Base-by-base conservation (phyloP, 2,329 filamentous ascomycete species). In the Aspergillus japonicus region DNA sequence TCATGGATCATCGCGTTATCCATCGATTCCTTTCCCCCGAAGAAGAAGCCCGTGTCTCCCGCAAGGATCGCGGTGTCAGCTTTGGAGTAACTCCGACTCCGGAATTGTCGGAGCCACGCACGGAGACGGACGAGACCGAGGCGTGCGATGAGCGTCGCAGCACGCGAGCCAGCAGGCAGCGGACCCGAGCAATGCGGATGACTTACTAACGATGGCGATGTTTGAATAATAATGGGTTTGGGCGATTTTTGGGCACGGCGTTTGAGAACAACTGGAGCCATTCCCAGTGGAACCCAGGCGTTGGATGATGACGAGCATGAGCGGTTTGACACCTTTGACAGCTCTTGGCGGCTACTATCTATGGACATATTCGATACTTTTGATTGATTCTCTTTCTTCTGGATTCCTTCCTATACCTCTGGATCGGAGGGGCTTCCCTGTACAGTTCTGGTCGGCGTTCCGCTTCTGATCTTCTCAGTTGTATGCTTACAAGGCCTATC, bases 1-100 rank as follows among this genome's bases (percentile, higher is more conserved):
- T 96, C 0, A 82, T 95, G 61, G 94, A 98, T 71, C 93, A 97
- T 71, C 83, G 94, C n/a, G 88, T 84, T 0, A 84, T 98, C 3
- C 90, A 97, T 74, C 89, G 94, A 0, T 97, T 96, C 69, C 78
- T 97, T 5, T 84, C 87, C 24, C 81, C 86, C 0, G 84, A 88
- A 2, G 88, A 92, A 57, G 91, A 94, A 81, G 68, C 71, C 0
- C 69, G 70, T 31, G 60, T 77, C 48, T 72, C 71, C 5, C 73
- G 76, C n/a, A 71, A 71, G 54, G 71, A 69, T 44, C 73, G 77
- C 7, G 75, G 73, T 3, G 64, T 77, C 54, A 75, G 72, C 57
- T 74, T 71, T 58, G 70, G 69, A 2, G 64, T 72, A 31, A 77
- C 75, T 1, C 71, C 71, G 10, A 77, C 75, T 1, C 75, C 75